Evolutionary conservation across 2,329 filamentous ascomycete genomes (phyloP), one percentile per base, ranked within the genome.

Genomic region (Ceratocystiopsis minuta): DNA sequence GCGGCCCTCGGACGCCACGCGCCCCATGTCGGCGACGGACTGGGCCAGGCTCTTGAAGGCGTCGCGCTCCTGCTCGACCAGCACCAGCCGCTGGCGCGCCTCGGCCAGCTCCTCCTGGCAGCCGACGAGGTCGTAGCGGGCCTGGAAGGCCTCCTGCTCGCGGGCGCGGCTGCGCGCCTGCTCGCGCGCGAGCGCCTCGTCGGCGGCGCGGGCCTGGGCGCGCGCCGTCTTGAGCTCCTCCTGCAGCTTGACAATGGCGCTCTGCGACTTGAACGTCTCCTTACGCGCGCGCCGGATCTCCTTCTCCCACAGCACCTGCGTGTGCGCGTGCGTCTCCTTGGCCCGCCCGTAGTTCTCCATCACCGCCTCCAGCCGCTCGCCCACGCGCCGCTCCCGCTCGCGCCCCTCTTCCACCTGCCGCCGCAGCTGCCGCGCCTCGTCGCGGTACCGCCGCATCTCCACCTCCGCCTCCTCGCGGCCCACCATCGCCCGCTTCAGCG

Each of bases 181-280:
- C 54, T 83, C 75, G 36, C 68, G 64, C 45, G 75, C 70, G 13
- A 84, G 60, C 43, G 65, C 65, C 39, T 75, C 68, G 48, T 81
- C 72, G 18, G 65, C 60, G 9, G 67, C 61, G 48, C 72, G 74
- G 40, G 67, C 59, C n/a, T 62, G 60, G 20, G 60, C 59, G 37
- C 75, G 69, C 40, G 70, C 62, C 0, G 71, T 61, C 54, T 83
- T 83, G 48, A 82, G 66, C 51, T 84, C 78, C 51, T 83, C 79
- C 54, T 83, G 78, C n/a, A 79, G 55, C 54, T 81, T 81, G 51
- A 83, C 71, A 31, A 78, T 67, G 12, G 63, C 59, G 3, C 78
- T 81, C 50, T 81, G 77, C n/a, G 72, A 70, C 54, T 82, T 83
- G 66, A 82, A 83, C 3, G 75, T 75, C 51, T 84, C 80, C 51